Evolutionary conservation across 2,329 filamentous ascomycete species (phyloP).

Genomic region (Dactylellina sp.): DNA sequence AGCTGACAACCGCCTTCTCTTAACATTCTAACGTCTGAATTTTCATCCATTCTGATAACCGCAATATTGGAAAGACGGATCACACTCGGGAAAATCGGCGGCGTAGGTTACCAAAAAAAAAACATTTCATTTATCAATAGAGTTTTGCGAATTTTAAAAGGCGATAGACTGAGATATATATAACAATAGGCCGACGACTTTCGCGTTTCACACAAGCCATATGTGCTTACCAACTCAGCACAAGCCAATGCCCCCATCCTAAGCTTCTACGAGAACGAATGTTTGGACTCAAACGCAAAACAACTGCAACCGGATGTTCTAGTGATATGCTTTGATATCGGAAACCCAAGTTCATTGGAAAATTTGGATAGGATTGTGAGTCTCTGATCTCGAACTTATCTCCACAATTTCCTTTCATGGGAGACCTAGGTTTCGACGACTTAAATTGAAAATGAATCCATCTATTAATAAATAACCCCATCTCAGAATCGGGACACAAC

Average conservation of each 20-base stretch:
- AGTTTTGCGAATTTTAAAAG: no score
- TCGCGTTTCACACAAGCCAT: conserved; percentile 26
- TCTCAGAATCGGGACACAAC: conserved; percentile 23
- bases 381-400: neutral
- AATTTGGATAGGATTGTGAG: conserved; percentile 20
- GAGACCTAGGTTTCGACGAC: no score
- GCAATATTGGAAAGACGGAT: conserved; percentile 17
- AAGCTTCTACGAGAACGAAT: conserved; percentile 40
- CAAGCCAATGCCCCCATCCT: conserved; percentile 33
- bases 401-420: neutral
- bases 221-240: conserved; percentile 33
- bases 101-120: conserved; percentile 25
- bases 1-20: neutral
- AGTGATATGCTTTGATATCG: conserved; percentile 43
- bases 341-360: conserved; percentile 12
- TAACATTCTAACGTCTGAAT: neutral
- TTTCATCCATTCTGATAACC: no score
- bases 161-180: neutral
- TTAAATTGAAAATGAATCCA: neutral
- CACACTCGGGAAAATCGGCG: conserved; percentile 35
- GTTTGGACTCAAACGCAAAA: conserved; percentile 23
- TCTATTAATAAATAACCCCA: neutral
- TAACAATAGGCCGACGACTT: conserved; percentile 10
- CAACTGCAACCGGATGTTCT: conserved; percentile 31
- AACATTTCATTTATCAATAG: no score